These are phyloP conservation scores for Backusella liffmaniae DNA, from an alignment of 192 early-diverging fungal genomes.

Conservation along the genomic window DNA sequence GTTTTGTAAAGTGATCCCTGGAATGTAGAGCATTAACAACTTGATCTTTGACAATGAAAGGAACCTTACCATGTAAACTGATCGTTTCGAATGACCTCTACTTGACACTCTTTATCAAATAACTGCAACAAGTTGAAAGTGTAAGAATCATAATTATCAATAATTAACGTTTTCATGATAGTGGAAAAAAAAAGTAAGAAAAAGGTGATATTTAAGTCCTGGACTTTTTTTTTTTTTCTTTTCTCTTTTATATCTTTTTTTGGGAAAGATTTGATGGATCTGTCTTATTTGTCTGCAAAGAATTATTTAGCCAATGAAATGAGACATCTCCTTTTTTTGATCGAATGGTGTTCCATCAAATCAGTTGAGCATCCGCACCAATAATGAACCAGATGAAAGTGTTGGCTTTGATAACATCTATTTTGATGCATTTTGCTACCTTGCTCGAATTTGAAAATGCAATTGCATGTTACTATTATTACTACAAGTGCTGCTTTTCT, in stretches of 20 bases:
- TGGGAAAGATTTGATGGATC: conserved; percentile 8
- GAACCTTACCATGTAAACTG: conserved; percentile 76
- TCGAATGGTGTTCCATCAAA: neutral
- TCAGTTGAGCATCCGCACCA: neutral
- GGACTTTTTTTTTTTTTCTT: neutral
- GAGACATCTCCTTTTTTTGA: neutral
- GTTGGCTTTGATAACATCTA: too few species aligned
- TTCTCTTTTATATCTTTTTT: neutral
- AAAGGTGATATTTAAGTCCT: neutral
- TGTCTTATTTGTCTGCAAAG: neutral
- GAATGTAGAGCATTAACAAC: neutral
- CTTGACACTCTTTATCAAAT: conserved; percentile 45
- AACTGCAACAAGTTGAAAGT: conserved; percentile 94
- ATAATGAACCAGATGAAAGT: neutral
- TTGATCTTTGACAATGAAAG: neutral
- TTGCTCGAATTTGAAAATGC: too few species aligned
- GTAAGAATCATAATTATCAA: conserved; percentile 98
- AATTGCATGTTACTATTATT: too few species aligned
- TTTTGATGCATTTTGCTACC: too few species aligned
- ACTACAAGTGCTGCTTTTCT: too few species aligned
- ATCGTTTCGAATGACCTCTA: conserved; percentile 90
- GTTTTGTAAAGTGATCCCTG: conserved; percentile 55
- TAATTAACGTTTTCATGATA: conserved; percentile 64
- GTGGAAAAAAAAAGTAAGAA: neutral
- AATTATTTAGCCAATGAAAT: neutral